phyloP scores from a whole-genome alignment of 2,329 filamentous ascomycete genomes.

The Colletotrichum ledebouriae region DNA sequence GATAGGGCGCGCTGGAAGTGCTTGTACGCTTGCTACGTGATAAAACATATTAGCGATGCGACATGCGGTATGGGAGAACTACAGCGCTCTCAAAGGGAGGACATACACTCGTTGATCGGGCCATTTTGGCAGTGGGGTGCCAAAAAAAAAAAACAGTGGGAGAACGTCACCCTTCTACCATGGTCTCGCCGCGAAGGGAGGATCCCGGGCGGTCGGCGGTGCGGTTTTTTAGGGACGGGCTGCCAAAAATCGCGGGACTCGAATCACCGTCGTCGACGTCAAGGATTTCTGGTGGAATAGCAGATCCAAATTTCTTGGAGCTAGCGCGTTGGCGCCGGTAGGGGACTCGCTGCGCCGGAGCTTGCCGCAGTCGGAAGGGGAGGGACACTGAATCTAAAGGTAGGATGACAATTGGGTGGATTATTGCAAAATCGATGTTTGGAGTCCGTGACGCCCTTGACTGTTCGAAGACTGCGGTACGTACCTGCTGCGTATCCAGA shows the following conservation, averaged over 20 bases:
- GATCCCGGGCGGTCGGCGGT: slow-evolving; percentile 48
- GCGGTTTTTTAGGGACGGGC: slow-evolving; percentile 48
- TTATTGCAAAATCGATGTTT: neutral
- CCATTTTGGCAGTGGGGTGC: slow-evolving; percentile 39
- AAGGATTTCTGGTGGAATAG: slow-evolving; percentile 35
- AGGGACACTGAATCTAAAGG: neutral
- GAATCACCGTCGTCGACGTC: slow-evolving; percentile 36
- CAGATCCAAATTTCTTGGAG: slow-evolving; percentile 15
- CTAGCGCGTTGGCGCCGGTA: neutral
- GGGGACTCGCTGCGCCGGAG: slow-evolving; percentile 6
- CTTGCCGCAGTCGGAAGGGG: slow-evolving; percentile 11
- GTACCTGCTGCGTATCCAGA: neutral
- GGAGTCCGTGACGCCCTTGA: neutral
- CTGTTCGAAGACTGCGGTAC: slow-evolving; percentile 4
- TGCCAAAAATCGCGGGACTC: neutral
- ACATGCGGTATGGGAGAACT: neutral
- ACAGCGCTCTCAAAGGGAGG: neutral
- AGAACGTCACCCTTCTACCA: slow-evolving; percentile 20
- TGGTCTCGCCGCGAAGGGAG: slow-evolving; percentile 21
- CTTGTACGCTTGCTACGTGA: slow-evolving; percentile 57
- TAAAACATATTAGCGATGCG: slow-evolving; percentile 27
- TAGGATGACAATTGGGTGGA: slow-evolving; percentile 4
- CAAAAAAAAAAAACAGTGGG: neutral
- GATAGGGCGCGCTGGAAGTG: slow-evolving; percentile 65
- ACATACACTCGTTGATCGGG: slow-evolving; percentile 45